A percentile compares a stretch with the other conserved stretches of the same genome.
phyloP scores from a whole-genome alignment of 2,329 filamentous ascomycete genomes.

The Didymella glomerata region DNA sequence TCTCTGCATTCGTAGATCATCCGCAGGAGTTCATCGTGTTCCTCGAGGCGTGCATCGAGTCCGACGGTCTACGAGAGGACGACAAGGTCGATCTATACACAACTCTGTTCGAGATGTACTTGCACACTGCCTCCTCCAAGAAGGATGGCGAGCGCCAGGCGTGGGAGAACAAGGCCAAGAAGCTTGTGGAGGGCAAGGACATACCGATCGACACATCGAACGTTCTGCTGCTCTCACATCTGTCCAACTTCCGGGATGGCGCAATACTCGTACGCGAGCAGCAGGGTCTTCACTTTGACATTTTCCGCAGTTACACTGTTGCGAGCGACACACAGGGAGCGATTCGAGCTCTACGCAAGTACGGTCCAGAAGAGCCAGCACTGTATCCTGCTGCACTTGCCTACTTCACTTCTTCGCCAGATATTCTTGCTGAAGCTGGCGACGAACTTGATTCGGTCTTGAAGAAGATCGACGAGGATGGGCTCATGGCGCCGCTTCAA shows the following conservation, averaged over 20 bases:
- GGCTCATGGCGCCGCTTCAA: slow-evolving; percentile 93
- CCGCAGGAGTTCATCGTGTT: slow-evolving; percentile 91
- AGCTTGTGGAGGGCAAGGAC: slow-evolving; percentile 81
- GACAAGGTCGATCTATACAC: slow-evolving; percentile 90
- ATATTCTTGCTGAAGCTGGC: slow-evolving; percentile 84
- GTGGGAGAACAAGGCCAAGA: slow-evolving; percentile 92
- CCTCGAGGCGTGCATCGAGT: slow-evolving; percentile 83
- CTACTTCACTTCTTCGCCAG: slow-evolving; percentile 87
- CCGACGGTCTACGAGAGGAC: slow-evolving; percentile 72
- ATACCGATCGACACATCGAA: slow-evolving; percentile 92
- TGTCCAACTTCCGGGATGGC: slow-evolving; percentile 88
- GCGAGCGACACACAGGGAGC: slow-evolving; percentile 91
- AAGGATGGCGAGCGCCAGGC: slow-evolving; percentile 74
- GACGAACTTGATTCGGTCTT: slow-evolving; percentile 83
- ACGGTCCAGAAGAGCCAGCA: slow-evolving; percentile 88
- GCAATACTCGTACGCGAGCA: slow-evolving; percentile 94
- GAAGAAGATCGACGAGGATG: slow-evolving; percentile 85
- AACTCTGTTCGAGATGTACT: slow-evolving; percentile 97
- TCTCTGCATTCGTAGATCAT: slow-evolving; percentile 96
- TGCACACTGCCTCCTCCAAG: slow-evolving; percentile 83
- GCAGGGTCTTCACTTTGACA: slow-evolving; percentile 89
- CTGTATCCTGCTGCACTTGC: slow-evolving; percentile 91
- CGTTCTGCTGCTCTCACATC: slow-evolving; percentile 87
- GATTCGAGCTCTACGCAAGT: slow-evolving; percentile 88
- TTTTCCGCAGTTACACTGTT: slow-evolving; percentile 94